These are phyloP conservation scores for Plasmodium falciparum DNA, from an alignment of 169 alveolate species.

Conservation along the genomic window DNA sequence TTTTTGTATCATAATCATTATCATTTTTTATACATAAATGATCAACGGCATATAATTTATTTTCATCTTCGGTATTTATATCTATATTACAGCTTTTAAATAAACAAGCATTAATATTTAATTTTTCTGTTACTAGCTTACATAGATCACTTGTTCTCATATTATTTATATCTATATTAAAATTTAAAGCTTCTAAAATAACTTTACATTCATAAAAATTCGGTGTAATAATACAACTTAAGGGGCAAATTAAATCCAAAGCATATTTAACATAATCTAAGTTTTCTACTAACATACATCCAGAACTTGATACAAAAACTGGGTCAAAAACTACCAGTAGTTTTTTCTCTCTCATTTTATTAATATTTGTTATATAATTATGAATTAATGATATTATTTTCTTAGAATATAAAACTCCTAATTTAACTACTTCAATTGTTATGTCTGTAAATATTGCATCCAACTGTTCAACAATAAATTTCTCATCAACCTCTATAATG, in stretches of 20 bases:
- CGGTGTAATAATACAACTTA: slow-evolving; percentile 48
- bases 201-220: slow-evolving; percentile 51
- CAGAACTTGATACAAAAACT: slow-evolving; percentile 55
- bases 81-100: slow-evolving; percentile 42
- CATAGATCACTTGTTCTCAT: slow-evolving; percentile 6
- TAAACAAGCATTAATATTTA: slow-evolving; percentile 42
- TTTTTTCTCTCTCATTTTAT: slow-evolving; percentile 44
- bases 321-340: slow-evolving; percentile 54
- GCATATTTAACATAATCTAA: slow-evolving; percentile 48
- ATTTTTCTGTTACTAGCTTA: slow-evolving; percentile 14
- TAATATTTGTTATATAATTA: slow-evolving; percentile 33
- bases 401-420: slow-evolving; percentile 53
- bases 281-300: slow-evolving; percentile 36
- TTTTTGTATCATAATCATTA: slow-evolving; percentile 1
- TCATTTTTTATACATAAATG: slow-evolving; percentile 41
- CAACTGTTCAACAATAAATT: slow-evolving; percentile 35
- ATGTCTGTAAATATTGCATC: slow-evolving; percentile 43
- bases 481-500: slow-evolving; percentile 53
- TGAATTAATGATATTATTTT: slow-evolving; percentile 33
- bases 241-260: slow-evolving; percentile 31
- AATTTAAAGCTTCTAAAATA: slow-evolving; percentile 25
- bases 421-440: slow-evolving; percentile 41
- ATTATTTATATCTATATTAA: slow-evolving; percentile 13
- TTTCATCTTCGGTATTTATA: slow-evolving; percentile 4
- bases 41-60: slow-evolving; percentile 46